Conservation (phyloP, 352 stramenopile genomes). For the Thraustochytrium striatum region DNA sequence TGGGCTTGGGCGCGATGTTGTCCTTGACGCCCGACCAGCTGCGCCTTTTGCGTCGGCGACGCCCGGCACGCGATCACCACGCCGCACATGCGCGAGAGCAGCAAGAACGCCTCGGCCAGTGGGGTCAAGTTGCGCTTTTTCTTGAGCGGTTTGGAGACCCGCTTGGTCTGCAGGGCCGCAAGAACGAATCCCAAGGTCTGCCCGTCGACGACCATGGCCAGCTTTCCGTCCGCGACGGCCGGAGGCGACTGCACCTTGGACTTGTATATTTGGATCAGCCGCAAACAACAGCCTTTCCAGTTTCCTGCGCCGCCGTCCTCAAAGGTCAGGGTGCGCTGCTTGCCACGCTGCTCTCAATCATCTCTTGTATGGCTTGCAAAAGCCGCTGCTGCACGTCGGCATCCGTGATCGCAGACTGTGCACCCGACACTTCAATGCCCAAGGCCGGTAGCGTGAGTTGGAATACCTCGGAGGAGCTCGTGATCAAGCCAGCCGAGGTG, state of each 20-base stretch:
- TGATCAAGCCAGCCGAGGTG: too few relatives aligned
- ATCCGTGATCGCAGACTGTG: too few relatives aligned
- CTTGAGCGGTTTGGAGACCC: too few relatives aligned
- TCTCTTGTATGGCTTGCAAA: neutral
- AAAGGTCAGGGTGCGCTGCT: neutral
- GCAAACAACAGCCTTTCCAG: neutral
- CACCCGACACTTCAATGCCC: too few relatives aligned
- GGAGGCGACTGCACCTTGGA: neutral
- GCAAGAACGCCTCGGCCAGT: constrained; percentile 28
- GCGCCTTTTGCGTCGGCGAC: constrained; percentile 82
- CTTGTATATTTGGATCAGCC: neutral
- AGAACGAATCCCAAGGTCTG: constrained; percentile 9
- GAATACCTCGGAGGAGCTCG: too few relatives aligned
- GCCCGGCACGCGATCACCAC: constrained; percentile 87
- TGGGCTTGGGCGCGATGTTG: constrained; percentile 64
- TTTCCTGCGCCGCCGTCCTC: neutral
- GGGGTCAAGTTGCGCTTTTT: neutral
- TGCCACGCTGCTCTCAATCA: too few relatives aligned
- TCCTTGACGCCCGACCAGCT: constrained; percentile 83
- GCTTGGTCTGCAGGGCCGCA: too few relatives aligned
- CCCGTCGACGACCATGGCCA: constrained; percentile 31
- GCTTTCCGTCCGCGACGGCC: neutral
- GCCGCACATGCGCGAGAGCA: constrained; percentile 59
- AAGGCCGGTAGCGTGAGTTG: too few relatives aligned
- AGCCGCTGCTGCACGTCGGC: neutral